Evolutionary conservation across 371 early-diverging fungal genomes (phyloP).

Genomic region (Smittium culicis): DNA sequence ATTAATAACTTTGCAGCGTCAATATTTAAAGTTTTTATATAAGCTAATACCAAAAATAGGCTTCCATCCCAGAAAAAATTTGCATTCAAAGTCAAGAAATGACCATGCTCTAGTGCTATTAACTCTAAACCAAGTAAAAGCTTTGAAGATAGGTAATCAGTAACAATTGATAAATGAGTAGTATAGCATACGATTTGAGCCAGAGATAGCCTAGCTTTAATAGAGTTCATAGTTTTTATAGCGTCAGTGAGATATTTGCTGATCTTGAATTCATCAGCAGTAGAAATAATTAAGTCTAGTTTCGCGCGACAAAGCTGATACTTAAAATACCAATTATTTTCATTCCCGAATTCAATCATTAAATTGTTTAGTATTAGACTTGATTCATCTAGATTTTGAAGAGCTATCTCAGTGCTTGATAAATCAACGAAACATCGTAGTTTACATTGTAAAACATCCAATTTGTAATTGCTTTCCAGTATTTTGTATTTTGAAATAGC

Average conservation of each 20-base stretch:
- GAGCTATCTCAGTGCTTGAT: neutral
- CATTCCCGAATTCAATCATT: neutral
- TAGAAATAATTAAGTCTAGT: neutral
- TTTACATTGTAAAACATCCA: neutral
- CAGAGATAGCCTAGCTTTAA: too few relatives aligned
- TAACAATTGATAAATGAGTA: neutral
- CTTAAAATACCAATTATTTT: neutral
- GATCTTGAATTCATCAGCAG: too few relatives aligned
- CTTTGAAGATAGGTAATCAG: neutral
- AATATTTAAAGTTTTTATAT: neutral
- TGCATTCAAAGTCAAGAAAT: neutral
- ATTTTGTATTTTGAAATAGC: neutral
- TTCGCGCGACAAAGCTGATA: neutral
- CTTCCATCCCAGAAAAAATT: neutral
- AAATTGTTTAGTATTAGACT: neutral
- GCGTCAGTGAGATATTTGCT: too few relatives aligned
- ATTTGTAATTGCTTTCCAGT: neutral
- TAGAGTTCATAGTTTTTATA: too few relatives aligned
- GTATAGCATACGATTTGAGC: too few relatives aligned
- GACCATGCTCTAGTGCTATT: neutral
- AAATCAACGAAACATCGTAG: neutral
- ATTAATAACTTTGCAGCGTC: neutral
- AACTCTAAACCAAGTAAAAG: neutral
- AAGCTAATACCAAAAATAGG: neutral
- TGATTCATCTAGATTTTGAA: neutral